Percentiles rank a stretch among this genome's conserved stretches.
Conservation (phyloP, 148 eudicot genomes). For the Vaccinium myrtillus region DNA sequence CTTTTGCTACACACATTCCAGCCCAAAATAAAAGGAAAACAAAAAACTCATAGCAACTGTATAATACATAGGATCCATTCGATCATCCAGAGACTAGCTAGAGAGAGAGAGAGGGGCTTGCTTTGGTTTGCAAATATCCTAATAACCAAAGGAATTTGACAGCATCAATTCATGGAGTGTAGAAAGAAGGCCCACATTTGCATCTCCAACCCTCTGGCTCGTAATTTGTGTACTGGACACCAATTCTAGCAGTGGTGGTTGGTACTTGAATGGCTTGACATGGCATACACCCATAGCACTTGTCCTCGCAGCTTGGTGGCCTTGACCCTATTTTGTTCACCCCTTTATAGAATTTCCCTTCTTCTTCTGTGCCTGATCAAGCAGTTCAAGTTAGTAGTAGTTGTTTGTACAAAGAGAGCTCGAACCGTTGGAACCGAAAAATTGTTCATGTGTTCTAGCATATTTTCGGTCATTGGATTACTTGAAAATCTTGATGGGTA, state of each 20-base stretch:
- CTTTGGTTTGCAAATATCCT: background rate
- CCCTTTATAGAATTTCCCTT: constrained; percentile 16
- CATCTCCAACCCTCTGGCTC: constrained; percentile 94
- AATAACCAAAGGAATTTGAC: background rate
- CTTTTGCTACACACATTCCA: background rate
- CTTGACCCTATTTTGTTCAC: constrained; percentile 62
- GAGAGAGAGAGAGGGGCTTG: background rate
- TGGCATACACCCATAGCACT: constrained; percentile 79
- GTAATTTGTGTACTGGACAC: constrained; percentile 72
- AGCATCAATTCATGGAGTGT: constrained; percentile 42
- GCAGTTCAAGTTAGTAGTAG: background rate
- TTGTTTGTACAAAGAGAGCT: background rate
- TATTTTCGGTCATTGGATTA: background rate
- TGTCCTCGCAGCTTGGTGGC: constrained; percentile 85
- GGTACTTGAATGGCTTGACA: constrained; percentile 89
- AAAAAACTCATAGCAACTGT: background rate
- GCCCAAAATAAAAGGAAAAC: background rate
- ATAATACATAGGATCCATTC: background rate
- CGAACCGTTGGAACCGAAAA: background rate
- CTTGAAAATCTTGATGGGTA: background rate
- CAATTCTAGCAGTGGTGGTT: constrained; percentile 36
- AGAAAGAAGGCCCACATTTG: constrained; percentile 82
- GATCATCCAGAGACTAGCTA: background rate
- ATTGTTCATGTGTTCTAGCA: background rate
- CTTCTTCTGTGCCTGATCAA: constrained; percentile 30